Conservation (phyloP, 1,284 basidiomycete species). For the Irpex sp. region DNA sequence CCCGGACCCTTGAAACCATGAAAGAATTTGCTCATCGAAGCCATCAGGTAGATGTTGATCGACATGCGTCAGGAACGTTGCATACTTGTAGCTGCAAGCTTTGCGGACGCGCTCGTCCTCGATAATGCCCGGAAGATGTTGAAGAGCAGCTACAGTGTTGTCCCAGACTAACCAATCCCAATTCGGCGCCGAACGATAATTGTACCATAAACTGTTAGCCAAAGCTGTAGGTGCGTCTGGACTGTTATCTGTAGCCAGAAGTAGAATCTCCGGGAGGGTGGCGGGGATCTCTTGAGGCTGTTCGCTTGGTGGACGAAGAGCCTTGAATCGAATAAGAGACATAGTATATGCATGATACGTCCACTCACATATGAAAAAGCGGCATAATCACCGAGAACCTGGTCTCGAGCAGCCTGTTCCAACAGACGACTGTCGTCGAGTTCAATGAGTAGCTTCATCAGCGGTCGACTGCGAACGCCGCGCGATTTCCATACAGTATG, state of each 20-base stretch:
- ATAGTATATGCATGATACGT: neutral
- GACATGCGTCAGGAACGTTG: slow-evolving; percentile 62
- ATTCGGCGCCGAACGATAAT: slow-evolving; percentile 63
- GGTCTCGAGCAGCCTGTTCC: slow-evolving; percentile 48
- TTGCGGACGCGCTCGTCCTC: slow-evolving; percentile 41
- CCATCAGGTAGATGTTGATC: slow-evolving; percentile 71
- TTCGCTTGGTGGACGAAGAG: slow-evolving; percentile 42
- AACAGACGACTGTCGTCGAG: slow-evolving; percentile 60
- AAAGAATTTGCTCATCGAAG: slow-evolving; percentile 60
- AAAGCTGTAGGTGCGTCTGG: slow-evolving; percentile 60
- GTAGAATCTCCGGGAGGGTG: slow-evolving; percentile 62
- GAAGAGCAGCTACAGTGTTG: slow-evolving; percentile 66
- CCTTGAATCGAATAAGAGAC: slow-evolving; percentile 25
- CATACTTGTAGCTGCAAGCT: slow-evolving; percentile 59
- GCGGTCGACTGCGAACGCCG: slow-evolving; percentile 58
- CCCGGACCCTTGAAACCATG: slow-evolving; percentile 67
- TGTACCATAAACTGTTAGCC: slow-evolving; percentile 76
- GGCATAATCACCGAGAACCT: slow-evolving; percentile 54
- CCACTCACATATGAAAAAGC: slow-evolving; percentile 54
- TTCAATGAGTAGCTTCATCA: slow-evolving; percentile 58
- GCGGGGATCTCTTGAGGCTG: slow-evolving; percentile 50
- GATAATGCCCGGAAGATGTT: slow-evolving; percentile 57
- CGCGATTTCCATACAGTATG: slow-evolving; percentile 60
- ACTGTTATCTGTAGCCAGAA: slow-evolving; percentile 53
- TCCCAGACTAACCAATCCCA: slow-evolving; percentile 83